Conservation (phyloP, 176 grass and related monocot genomes). For the Lolium multiflorum region DNA sequence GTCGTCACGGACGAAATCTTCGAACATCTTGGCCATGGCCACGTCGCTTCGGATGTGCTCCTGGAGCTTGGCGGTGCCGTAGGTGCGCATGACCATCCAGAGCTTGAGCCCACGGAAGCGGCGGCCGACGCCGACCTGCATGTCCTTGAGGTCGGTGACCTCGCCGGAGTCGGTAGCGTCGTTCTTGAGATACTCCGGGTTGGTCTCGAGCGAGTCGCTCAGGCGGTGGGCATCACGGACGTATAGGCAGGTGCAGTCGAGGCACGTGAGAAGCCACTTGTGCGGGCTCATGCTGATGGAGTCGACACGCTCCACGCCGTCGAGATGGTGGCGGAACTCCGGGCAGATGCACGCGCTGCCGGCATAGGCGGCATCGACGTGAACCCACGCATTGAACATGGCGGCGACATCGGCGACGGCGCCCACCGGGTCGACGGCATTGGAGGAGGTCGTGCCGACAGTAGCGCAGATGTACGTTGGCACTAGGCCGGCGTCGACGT, state of each 20-base stretch:
- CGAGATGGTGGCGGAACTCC: neutral
- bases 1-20: neutral
- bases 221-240: neutral
- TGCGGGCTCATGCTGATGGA: slow-evolving; percentile 20
- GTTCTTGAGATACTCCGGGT: slow-evolving; percentile 11
- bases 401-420: neutral
- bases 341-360: slow-evolving; percentile 20
- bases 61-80: slow-evolving; percentile 11
- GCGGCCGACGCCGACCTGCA: neutral
- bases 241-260: slow-evolving; percentile 13
- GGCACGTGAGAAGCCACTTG: slow-evolving; percentile 24
- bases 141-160: slow-evolving; percentile 19
- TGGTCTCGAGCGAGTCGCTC: neutral
- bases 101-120: slow-evolving; percentile 31
- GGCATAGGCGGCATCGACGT: neutral
- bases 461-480: slow-evolving; percentile 6
- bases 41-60: slow-evolving; percentile 12
- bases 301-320: neutral
- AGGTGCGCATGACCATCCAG: slow-evolving; percentile 26
- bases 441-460: neutral
- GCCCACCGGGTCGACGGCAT: neutral
- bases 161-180: neutral
- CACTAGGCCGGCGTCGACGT: neutral
- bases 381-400: slow-evolving; percentile 12
- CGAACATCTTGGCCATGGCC: slow-evolving; percentile 19